Percentiles rank a stretch among this genome's conserved stretches.
phyloP scores from a whole-genome alignment of 1,284 basidiomycete species.

The Crocinoboletus sp. region DNA sequence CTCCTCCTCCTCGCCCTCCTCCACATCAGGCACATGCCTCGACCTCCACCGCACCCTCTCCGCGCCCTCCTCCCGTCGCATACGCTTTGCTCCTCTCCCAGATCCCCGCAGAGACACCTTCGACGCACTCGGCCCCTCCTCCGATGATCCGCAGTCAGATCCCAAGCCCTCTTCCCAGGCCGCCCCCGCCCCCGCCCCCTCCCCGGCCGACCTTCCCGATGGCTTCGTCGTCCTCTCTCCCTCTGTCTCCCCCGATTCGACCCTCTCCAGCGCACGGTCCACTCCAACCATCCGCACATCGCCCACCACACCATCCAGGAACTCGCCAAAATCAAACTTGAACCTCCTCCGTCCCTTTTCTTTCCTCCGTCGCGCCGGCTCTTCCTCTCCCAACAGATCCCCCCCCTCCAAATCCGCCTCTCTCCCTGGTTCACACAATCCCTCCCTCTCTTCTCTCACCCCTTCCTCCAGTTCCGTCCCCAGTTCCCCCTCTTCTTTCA shows the following conservation, averaged over 20 bases:
- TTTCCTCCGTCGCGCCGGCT: slow-evolving; percentile 22
- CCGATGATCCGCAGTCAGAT: slow-evolving; percentile 8
- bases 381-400: slow-evolving; percentile 32
- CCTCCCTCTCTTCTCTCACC: slow-evolving; percentile 14
- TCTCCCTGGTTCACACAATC: slow-evolving; percentile 16
- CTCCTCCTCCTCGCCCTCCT: slow-evolving; percentile 24
- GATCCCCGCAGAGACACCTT: slow-evolving; percentile 48
- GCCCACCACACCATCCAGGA: slow-evolving; percentile 14
- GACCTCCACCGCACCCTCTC: slow-evolving; percentile 14
- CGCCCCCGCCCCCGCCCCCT: not conserved
- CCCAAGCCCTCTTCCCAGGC: slow-evolving; percentile 10
- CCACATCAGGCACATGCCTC: slow-evolving; percentile 17
- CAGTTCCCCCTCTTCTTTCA: slow-evolving; percentile 15
- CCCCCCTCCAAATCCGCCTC: slow-evolving; percentile 10
- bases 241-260: slow-evolving; percentile 20
- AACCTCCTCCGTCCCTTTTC: slow-evolving; percentile 30
- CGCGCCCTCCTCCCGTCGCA: slow-evolving; percentile 37
- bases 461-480: slow-evolving; percentile 16
- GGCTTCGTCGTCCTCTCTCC: slow-evolving; percentile 17
- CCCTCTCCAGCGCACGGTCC: slow-evolving; percentile 20
- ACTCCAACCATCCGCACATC: slow-evolving; percentile 22
- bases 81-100: slow-evolving; percentile 76
- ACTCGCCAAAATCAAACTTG: slow-evolving; percentile 28
- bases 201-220: slow-evolving; percentile 2
- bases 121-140: slow-evolving; percentile 5